Evolutionary conservation across 2,329 filamentous ascomycete species (phyloP), one percentile per base, ranked within the genome.

Genomic region (Beauveria sp.): DNA sequence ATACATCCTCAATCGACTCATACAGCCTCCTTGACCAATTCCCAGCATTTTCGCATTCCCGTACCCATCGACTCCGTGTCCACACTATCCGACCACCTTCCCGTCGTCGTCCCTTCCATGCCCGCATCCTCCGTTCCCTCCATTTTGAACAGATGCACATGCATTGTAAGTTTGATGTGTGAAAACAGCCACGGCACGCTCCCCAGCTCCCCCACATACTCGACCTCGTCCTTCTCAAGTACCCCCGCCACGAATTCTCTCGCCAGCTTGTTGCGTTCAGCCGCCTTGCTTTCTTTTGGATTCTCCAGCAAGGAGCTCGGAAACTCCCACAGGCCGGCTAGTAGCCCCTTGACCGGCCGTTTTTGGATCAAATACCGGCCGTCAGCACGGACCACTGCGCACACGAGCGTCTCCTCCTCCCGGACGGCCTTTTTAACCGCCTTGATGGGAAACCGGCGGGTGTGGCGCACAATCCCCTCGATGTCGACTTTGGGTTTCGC

Each of bases 1-100:
- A 18, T 34, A 46, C 28, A 48, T 3, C 5, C 20, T 9, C 43
- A 18, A 16, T 18, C 40, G 7, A 14, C 18, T 40, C 10, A 60
- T 8, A 10, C 51, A 28, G 49, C 55, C 48, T 71, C 70, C 57
- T 70, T 69, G 3, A 74, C 74, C 57, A 83, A 69, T 2, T 75
- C 69, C 81, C 82, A 84, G 67, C 82, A 84, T 66, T 82, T 83
- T 43, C 79, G 75, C 82, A 85, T 84, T 0, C 82, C 82, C 0
- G 82, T 84, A 0, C 82, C 82, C 82, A 85, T 84, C 0, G 80
- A 81, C 67, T 81, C 79, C 1, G 66, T 67, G 2, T 83, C 80
- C 1, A 82, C 72, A 8, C 74, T 72, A 3, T 70, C 67, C 1
- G 69, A 69, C 26, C 74, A 72, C 1, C 74, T 73, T 10, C 26